phyloP scores from a whole-genome alignment of 441 rosid genomes.

The Melastoma candidum region DNA sequence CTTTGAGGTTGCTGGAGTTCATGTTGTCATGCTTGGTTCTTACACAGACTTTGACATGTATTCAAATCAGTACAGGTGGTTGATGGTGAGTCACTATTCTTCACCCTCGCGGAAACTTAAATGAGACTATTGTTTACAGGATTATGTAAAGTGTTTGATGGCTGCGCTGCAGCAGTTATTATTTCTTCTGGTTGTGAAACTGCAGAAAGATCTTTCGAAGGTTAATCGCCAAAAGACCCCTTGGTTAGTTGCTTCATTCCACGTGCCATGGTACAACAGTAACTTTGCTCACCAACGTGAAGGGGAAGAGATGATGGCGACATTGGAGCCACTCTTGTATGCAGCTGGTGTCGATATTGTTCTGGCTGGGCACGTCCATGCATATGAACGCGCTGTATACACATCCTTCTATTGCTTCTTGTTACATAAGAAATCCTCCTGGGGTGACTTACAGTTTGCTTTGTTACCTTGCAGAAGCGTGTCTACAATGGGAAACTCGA shows the following conservation, averaged over 20 bases:
- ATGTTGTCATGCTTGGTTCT: constrained; percentile 84
- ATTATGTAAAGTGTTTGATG: too few relatives aligned
- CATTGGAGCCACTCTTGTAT: constrained; percentile 79
- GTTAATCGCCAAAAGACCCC: constrained; percentile 82
- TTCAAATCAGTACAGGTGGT: constrained; percentile 79
- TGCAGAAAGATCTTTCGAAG: constrained; percentile 68
- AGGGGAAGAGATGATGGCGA: constrained; percentile 76
- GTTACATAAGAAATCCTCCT: constrained; percentile 1
- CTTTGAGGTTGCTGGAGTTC: constrained; percentile 82
- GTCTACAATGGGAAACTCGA: constrained; percentile 57
- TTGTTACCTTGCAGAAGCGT: constrained; percentile 46
- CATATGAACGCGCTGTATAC: constrained; percentile 86
- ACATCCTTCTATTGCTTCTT: constrained; percentile 7
- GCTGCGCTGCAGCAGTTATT: too few relatives aligned
- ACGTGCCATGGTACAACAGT: constrained; percentile 94
- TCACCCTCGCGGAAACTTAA: not conserved
- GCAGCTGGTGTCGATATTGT: constrained; percentile 71
- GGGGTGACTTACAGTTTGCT: constrained; percentile 4
- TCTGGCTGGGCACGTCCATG: constrained; percentile 90
- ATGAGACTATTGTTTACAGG: too few relatives aligned
- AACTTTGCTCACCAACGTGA: constrained; percentile 77
- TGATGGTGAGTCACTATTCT: constrained; percentile 42
- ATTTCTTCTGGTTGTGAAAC: constrained; percentile 7
- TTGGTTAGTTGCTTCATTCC: constrained; percentile 76
- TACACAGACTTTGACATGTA: constrained; percentile 57